phyloP scores from a whole-genome alignment of 2,329 filamentous ascomycete genomes.

The Pyricularia pennisetigena region DNA sequence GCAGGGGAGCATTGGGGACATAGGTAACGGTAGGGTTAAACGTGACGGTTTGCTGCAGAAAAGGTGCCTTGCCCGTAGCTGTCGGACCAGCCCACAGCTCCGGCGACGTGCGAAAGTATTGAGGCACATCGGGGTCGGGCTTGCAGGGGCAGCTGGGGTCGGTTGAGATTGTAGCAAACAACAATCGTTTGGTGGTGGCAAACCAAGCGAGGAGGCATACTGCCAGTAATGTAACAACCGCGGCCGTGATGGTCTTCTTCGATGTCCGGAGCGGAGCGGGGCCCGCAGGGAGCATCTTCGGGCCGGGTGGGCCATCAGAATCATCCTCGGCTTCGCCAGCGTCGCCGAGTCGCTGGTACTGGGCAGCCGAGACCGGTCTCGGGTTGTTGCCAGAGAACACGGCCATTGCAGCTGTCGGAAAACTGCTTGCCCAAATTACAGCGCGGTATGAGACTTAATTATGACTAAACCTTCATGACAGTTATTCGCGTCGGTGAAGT shows the following conservation, averaged over 20 bases:
- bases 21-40: slow-evolving; percentile 56
- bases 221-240: slow-evolving; percentile 13
- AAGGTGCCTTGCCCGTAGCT: slow-evolving; percentile 58
- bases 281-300: neutral
- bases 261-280: neutral
- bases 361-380: slow-evolving; percentile 7
- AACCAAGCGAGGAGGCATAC: slow-evolving; percentile 14
- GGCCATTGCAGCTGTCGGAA: neutral
- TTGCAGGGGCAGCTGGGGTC: slow-evolving; percentile 17
- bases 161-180: slow-evolving; percentile 3
- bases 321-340: slow-evolving; percentile 4
- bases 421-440: neutral
- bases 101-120: slow-evolving; percentile 54
- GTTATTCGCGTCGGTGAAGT: neutral
- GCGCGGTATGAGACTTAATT: neutral
- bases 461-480: neutral
- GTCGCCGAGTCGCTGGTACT: slow-evolving; percentile 11
- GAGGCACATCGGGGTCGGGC: slow-evolving; percentile 34
- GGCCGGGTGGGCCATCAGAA: neutral
- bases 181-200: slow-evolving; percentile 11
- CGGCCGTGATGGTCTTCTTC: slow-evolving; percentile 10
- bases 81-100: slow-evolving; percentile 56
- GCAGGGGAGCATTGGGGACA: slow-evolving; percentile 59
- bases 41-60: slow-evolving; percentile 60
- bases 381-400: neutral